Percentiles rank a stretch among this genome's conserved stretches.
Evolutionary conservation across 345 rosid species (phyloP).

Genomic region (Fremontodendron californicum): DNA sequence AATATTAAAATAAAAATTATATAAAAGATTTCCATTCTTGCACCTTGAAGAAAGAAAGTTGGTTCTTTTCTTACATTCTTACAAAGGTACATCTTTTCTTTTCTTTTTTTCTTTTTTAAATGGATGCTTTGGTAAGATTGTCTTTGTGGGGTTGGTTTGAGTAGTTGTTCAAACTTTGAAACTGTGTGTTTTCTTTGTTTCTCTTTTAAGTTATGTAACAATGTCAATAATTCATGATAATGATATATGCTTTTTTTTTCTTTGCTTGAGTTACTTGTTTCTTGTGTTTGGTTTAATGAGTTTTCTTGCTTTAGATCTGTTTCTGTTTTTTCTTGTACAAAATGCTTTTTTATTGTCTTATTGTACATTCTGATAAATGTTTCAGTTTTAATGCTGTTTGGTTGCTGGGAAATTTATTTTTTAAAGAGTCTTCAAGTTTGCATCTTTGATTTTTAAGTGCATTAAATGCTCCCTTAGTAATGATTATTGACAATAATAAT

Average conservation of each 20-base stretch:
- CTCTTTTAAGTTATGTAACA: slow-evolving; percentile 19
- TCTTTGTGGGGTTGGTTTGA: slow-evolving; percentile 27
- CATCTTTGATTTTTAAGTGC: background rate
- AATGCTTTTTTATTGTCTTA: slow-evolving; percentile 3
- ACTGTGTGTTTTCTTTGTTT: slow-evolving; percentile 10
- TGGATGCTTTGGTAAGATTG: background rate
- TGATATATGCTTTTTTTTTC: background rate
- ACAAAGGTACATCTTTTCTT: background rate
- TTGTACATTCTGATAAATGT: background rate
- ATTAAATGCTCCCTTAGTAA: background rate
- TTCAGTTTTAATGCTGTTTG: slow-evolving; percentile 18
- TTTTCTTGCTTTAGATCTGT: slow-evolving; percentile 27
- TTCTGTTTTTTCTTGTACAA: background rate
- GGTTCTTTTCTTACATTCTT: background rate
- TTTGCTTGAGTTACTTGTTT: background rate
- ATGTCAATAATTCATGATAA: slow-evolving; percentile 2
- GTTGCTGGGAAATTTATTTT: slow-evolving; percentile 6
- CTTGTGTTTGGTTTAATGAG: slow-evolving; percentile 8
- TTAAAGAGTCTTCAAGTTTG: background rate
- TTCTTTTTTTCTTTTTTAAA: background rate
- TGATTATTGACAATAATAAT: background rate
- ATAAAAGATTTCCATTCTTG: slow-evolving; percentile 16
- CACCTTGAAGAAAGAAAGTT: slow-evolving; percentile 13
- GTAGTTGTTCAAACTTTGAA: slow-evolving; percentile 32
- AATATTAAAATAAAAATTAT: background rate